Percentiles rank a stretch among this genome's conserved stretches.
phyloP scores from a whole-genome alignment of 31 red algal genomes.

The Porphyra umbilicalis region DNA sequence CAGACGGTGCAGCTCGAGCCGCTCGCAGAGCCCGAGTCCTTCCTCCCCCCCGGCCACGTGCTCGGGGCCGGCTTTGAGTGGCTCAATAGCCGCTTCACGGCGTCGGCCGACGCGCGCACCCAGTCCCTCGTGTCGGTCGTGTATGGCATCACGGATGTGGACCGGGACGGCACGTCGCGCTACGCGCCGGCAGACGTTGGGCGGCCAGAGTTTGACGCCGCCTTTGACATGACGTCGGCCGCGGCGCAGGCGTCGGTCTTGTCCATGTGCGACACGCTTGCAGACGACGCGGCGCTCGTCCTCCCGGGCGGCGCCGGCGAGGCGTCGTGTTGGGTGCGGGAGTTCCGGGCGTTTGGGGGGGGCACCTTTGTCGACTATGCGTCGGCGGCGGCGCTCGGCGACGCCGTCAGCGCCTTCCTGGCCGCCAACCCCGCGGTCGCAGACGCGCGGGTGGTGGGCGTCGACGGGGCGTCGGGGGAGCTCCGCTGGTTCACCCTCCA shows the following conservation, averaged over 20 bases:
- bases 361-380: conserved; percentile 15
- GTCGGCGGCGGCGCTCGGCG: conserved; percentile 9
- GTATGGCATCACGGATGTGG: conserved; percentile 50
- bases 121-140: conserved; percentile 24
- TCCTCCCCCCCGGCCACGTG: conserved; percentile 23
- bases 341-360: conserved; percentile 25
- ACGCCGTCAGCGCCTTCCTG: conserved; percentile 23
- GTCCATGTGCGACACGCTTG: conserved; percentile 14
- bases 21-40: conserved; percentile 28
- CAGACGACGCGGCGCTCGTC: conserved; percentile 2
- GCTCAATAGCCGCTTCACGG: conserved; percentile 6
- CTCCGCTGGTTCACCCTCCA: conserved; percentile 12
- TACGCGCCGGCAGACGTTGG: conserved; percentile 32
- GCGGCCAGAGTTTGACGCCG: conserved; percentile 18
- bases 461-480: conserved; percentile 8
- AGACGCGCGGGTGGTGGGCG: conserved; percentile 8
- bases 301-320: background rate
- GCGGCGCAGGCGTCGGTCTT: conserved; percentile 40
- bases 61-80: conserved; percentile 6
- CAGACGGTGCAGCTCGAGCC: conserved; percentile 39
- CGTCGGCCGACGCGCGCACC: conserved; percentile 5
- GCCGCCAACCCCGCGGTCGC: background rate
- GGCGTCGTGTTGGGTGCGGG: conserved; percentile 47
- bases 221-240: conserved; percentile 38
- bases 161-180: conserved; percentile 31